These are phyloP conservation scores for Claviceps purpurea DNA, from an alignment of 2,329 filamentous ascomycete species.

Conservation along the genomic window DNA sequence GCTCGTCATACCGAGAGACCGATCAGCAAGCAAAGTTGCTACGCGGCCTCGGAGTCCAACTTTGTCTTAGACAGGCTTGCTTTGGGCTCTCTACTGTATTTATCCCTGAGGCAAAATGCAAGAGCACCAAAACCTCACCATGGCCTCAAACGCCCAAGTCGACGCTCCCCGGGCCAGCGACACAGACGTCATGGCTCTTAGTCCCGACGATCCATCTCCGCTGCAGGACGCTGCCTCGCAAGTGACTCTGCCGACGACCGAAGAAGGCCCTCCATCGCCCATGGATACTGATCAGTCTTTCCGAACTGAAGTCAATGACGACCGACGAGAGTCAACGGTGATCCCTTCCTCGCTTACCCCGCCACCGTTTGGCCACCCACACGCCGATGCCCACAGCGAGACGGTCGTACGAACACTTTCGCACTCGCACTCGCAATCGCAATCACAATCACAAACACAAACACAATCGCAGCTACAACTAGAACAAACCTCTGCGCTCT, in stretches of 20 bases:
- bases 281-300: slow-evolving; percentile 35
- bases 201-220: slow-evolving; percentile 20
- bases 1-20: neutral
- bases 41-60: neutral
- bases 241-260: slow-evolving; percentile 43
- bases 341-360: slow-evolving; percentile 47
- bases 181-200: slow-evolving; percentile 15
- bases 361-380: slow-evolving; percentile 35
- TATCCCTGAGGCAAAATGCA: neutral
- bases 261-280: slow-evolving; percentile 40
- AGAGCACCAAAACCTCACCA: slow-evolving; percentile 9
- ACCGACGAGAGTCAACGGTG: slow-evolving; percentile 26
- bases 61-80: neutral
- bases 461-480: too few relatives aligned
- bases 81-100: neutral
- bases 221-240: slow-evolving; percentile 30
- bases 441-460: too few relatives aligned
- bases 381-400: slow-evolving; percentile 23
- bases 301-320: slow-evolving; percentile 36
- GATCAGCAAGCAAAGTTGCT: neutral
- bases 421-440: slow-evolving; percentile 14
- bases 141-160: slow-evolving; percentile 23
- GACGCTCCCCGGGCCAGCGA: slow-evolving; percentile 20
- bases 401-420: slow-evolving; percentile 19
- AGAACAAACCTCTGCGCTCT: slow-evolving; percentile 31